phyloP scores from a whole-genome alignment of 1,139 yeast genomes.

The Blastobotrys aristatus region DNA sequence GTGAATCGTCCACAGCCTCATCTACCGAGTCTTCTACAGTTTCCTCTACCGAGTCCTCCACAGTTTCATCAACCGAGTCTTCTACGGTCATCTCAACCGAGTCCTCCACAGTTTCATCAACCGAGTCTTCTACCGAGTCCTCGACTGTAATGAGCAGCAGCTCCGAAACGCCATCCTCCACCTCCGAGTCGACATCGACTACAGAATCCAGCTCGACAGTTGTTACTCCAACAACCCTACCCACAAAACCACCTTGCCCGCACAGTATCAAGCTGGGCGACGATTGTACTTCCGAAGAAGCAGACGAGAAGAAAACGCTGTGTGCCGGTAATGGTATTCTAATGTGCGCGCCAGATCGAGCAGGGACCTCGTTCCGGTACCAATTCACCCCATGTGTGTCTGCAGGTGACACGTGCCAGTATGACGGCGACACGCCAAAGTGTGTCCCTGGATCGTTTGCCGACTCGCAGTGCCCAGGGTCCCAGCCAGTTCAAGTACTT shows the following conservation, averaged over 20 bases:
- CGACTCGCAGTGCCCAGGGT: neutral
- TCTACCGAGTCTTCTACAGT: too few relatives aligned
- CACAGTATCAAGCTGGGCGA: constrained; percentile 2
- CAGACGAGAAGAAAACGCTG: neutral
- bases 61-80: too few relatives aligned
- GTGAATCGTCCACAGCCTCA: too few relatives aligned
- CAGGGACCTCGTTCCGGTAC: neutral
- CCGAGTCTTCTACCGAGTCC: too few relatives aligned
- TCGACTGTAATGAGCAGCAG: neutral
- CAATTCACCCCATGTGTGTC: neutral
- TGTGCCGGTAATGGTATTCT: neutral
- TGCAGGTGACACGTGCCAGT: constrained; percentile 1
- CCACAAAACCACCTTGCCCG: too few relatives aligned
- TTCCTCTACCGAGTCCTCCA: too few relatives aligned
- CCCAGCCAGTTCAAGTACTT: neutral
- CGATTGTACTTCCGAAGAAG: neutral
- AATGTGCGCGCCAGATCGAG: neutral
- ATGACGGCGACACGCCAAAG: neutral
- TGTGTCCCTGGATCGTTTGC: neutral
- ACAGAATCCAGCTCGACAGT: neutral
- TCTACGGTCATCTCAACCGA: neutral
- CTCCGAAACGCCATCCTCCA: neutral
- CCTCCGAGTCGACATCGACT: too few relatives aligned
- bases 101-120: neutral
- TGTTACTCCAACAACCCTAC: neutral